phyloP scores from a whole-genome alignment of 805 yeast species.

The Saccharomycopsis sp. region DNA sequence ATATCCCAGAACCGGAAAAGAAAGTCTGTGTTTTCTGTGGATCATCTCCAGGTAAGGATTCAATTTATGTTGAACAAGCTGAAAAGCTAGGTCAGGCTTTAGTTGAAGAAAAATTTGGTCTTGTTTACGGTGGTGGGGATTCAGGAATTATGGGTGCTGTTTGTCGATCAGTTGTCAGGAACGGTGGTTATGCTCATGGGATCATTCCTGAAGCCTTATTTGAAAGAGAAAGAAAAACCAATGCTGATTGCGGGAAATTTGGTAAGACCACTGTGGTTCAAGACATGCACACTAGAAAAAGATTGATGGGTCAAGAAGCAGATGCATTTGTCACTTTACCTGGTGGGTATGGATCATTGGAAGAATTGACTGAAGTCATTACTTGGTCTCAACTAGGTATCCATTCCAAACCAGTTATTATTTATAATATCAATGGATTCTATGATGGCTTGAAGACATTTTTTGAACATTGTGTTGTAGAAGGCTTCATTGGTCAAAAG shows the following conservation, averaged over 20 bases:
- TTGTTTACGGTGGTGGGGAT: slow-evolving; percentile 82
- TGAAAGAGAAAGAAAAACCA: slow-evolving; percentile 55
- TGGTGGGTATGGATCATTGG: slow-evolving; percentile 88
- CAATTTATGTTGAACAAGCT: slow-evolving; percentile 46
- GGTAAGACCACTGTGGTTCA: slow-evolving; percentile 76
- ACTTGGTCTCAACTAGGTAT: slow-evolving; percentile 90
- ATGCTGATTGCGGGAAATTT: slow-evolving; percentile 36
- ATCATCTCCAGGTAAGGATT: slow-evolving; percentile 60
- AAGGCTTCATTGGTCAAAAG: slow-evolving; percentile 61
- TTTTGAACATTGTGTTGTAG: slow-evolving; percentile 48
- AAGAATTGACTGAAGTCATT: slow-evolving; percentile 82
- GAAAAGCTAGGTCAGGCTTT: slow-evolving; percentile 50
- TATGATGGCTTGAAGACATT: slow-evolving; percentile 64
- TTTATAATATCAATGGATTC: slow-evolving; percentile 75
- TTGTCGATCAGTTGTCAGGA: slow-evolving; percentile 52
- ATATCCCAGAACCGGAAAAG: slow-evolving; percentile 24
- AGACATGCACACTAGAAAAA: slow-evolving; percentile 87
- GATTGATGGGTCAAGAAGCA: slow-evolving; percentile 81
- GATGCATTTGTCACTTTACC: slow-evolving; percentile 85
- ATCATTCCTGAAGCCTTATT: slow-evolving; percentile 82
- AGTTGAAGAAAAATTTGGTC: slow-evolving; percentile 57
- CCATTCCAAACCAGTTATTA: slow-evolving; percentile 72
- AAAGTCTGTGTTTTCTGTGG: slow-evolving; percentile 84
- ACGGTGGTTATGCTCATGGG: slow-evolving; percentile 71
- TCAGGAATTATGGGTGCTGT: slow-evolving; percentile 70